phyloP scores from a whole-genome alignment of 2,329 filamentous ascomycete species.

The Emmonsiellopsis sp. region DNA sequence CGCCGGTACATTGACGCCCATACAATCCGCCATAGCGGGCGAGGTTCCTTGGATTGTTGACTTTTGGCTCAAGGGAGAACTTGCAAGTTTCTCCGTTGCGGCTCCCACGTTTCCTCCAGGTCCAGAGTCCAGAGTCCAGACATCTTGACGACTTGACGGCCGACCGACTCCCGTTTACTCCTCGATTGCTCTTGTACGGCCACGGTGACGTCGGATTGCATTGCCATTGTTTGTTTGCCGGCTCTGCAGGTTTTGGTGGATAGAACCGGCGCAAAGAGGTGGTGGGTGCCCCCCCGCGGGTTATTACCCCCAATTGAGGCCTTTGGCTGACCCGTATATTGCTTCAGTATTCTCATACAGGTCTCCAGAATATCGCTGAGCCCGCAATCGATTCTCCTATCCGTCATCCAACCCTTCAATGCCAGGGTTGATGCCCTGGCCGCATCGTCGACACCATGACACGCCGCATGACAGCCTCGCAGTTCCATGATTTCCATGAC shows the following conservation, averaged over 20 bases:
- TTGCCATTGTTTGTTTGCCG: no score
- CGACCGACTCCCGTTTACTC: no score
- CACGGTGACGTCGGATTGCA: no score
- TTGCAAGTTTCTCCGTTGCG: neutral
- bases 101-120: neutral
- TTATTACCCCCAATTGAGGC: no score
- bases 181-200: no score
- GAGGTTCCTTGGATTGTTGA: neutral
- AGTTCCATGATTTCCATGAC: neutral
- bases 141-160: no score
- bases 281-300: no score
- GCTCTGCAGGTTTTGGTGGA: no score
- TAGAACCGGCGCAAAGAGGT: no score
- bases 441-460: neutral
- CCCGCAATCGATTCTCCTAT: neutral
- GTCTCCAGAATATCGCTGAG: neutral
- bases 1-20: neutral
- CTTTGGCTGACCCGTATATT: no score
- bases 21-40: neutral
- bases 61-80: neutral
- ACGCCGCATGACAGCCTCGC: neutral
- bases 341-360: no score
- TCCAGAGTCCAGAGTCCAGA: no score
- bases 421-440: neutral
- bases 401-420: neutral